Evolutionary conservation across 805 yeast genomes (phyloP), one percentile per base, ranked within the genome.

Genomic region (Lipomyces sp.): DNA sequence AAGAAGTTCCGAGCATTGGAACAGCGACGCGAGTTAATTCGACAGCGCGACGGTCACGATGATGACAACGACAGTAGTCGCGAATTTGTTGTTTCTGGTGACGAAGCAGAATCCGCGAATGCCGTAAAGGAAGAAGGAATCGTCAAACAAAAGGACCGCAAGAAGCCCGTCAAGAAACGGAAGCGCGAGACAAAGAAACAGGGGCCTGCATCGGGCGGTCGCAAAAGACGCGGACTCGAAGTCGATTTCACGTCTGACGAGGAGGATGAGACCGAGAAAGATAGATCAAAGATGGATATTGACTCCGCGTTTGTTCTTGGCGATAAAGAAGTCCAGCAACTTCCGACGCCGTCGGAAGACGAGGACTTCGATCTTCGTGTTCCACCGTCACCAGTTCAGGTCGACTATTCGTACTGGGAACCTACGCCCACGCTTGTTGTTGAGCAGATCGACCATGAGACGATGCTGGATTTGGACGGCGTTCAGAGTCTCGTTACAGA

Each of bases 401-500:
- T 41, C 8, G 58, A 43, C 35, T 44, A 35, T 13, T 35, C 47
- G 14, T 53, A 55, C 43, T 53, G 58, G 59, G 26, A 18, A 5
- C 59, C 59, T 2, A 44, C 45, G n/a, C 21, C 43, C 3, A 21
- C 16, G 22, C 39, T 58, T 13, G 38, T 44, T 3, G 43, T 47
- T n/a, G 40, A 39, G 49, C 75, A 75, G 13, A 76, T 73, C 39
- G 68, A 67, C 34, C 31, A 55, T 4, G 63, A 67, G 2, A 53
- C 55, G 13, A 57, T 57, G 4, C 61, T 68, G 31, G 80, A 77
- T 39, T 61, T 88, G 21, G 70, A 69, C 4, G 71, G 72, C 18
- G 57, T 86, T 2, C 84, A 83, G 55, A 63, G 66, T 1, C 49
- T 80, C 2, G 68, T 89, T 4, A 80, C 79, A 59, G 96, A 89